Conservation (phyloP, 78 protist genomes). For the Emiliania huxleyi region DNA sequence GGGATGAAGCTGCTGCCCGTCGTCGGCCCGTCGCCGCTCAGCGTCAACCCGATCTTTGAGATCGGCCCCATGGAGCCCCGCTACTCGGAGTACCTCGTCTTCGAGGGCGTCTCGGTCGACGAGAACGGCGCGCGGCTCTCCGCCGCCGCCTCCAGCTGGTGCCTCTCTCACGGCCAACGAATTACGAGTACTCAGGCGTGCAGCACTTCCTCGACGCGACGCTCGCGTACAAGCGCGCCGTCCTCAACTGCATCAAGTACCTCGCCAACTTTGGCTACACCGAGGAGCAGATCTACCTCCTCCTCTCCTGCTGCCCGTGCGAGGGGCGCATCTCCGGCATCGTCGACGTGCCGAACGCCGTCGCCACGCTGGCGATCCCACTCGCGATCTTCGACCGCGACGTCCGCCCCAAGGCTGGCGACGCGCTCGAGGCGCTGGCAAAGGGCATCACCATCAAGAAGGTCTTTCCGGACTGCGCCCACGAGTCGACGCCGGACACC, state of each 20-base stretch:
- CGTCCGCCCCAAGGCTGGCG: slow-evolving; percentile 22
- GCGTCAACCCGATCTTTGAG: slow-evolving; percentile 27
- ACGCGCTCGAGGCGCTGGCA: neutral
- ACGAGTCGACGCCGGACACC: neutral
- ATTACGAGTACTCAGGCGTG: no score
- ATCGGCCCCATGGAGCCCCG: slow-evolving; percentile 9
- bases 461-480: neutral
- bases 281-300: slow-evolving; percentile 25
- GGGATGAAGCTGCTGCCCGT: neutral
- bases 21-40: neutral
- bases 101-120: slow-evolving; percentile 16
- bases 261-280: slow-evolving; percentile 27
- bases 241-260: slow-evolving; percentile 23
- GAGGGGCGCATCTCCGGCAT: slow-evolving; percentile 22
- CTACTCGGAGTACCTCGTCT: slow-evolving; percentile 12
- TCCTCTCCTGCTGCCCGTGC: slow-evolving; percentile 19
- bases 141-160: no score
- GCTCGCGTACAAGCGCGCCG: slow-evolving; percentile 36
- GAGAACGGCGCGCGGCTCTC: neutral
- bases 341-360: slow-evolving; percentile 32
- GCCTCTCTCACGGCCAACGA: neutral
- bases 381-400: slow-evolving; percentile 16
- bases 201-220: slow-evolving; percentile 34
- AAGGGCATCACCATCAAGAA: neutral
- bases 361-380: slow-evolving; percentile 10